Conservation (phyloP, 192 early-diverging fungal species). For the Coemansia guatemalensis region DNA sequence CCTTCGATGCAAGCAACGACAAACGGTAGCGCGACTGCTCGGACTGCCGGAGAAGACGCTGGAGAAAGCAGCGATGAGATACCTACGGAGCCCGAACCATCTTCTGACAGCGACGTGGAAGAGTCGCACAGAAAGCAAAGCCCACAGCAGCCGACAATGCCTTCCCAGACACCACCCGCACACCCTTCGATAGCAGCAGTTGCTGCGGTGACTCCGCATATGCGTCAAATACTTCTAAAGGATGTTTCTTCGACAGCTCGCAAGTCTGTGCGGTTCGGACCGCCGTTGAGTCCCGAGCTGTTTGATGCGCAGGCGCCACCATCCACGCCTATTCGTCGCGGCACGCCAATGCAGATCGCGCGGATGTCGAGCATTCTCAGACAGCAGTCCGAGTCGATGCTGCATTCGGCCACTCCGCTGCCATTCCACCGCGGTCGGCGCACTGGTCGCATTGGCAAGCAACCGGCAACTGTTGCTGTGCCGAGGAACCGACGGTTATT, state of each 20-base stretch:
- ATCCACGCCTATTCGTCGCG: constrained; percentile 57
- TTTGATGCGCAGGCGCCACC: constrained; percentile 58
- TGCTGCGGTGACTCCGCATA: constrained; percentile 2
- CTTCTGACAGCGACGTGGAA: constrained; percentile 17
- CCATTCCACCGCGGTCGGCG: neutral
- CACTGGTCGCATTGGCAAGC: neutral
- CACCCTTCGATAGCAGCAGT: too few relatives aligned
- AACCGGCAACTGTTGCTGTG: neutral
- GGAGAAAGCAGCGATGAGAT: constrained; percentile 21
- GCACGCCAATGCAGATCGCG: constrained; percentile 49
- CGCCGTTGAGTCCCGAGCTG: constrained; percentile 60
- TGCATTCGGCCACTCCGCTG: neutral
- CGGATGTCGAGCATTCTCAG: constrained; percentile 42
- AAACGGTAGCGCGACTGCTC: neutral
- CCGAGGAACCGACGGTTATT: neutral
- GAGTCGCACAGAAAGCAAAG: neutral
- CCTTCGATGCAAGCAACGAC: neutral
- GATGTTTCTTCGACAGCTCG: constrained; percentile 11
- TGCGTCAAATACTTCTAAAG: constrained; percentile 3
- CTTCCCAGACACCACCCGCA: too few relatives aligned
- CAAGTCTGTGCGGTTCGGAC: constrained; percentile 57
- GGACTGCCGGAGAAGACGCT: neutral
- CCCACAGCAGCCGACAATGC: too few relatives aligned
- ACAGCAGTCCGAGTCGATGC: neutral
- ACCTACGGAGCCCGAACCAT: constrained; percentile 34